phyloP scores from a whole-genome alignment of 2,329 filamentous ascomycete genomes.

The Pleurostoma richardsiae region DNA sequence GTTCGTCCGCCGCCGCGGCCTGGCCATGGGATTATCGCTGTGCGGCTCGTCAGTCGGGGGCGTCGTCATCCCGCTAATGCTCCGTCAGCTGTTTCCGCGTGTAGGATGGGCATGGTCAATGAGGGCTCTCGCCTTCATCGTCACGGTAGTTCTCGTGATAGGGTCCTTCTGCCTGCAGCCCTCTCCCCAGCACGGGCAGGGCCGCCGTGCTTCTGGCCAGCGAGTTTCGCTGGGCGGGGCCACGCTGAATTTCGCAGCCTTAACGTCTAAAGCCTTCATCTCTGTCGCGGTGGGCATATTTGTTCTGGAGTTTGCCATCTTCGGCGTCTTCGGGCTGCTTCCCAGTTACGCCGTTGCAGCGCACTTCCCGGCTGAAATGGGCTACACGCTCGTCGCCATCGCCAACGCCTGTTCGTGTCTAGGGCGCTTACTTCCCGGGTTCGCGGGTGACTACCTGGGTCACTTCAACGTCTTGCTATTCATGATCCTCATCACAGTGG shows the following conservation, averaged over 20 bases:
- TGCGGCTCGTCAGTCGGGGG: conserved; percentile 18
- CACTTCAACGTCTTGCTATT: conserved; percentile 37
- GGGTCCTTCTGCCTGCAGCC: conserved; percentile 28
- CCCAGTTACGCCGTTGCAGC: conserved; percentile 36
- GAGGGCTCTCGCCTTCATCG: conserved; percentile 21
- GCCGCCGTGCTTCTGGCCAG: too few relatives aligned
- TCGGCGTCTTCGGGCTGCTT: conserved; percentile 38
- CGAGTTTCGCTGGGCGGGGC: conserved; percentile 12
- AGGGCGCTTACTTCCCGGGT: conserved; percentile 36
- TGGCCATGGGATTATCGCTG: conserved; percentile 17
- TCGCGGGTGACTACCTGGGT: conserved; percentile 34
- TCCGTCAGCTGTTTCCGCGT: conserved; percentile 18
- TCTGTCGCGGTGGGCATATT: conserved; percentile 36
- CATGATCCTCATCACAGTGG: conserved; percentile 26
- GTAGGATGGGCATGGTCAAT: conserved; percentile 29
- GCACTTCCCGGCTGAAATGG: conserved; percentile 27
- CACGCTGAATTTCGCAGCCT: conserved; percentile 32
- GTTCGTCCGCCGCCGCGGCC: conserved; percentile 14
- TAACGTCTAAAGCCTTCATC: conserved; percentile 31
- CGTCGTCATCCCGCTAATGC: conserved; percentile 25
- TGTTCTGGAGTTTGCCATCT: conserved; percentile 41
- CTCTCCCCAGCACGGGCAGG: conserved; percentile 13
- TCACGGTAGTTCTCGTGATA: conserved; percentile 17
- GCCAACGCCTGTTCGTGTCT: conserved; percentile 35
- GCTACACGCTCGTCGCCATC: conserved; percentile 37